Evolutionary conservation across 2,329 filamentous ascomycete genomes (phyloP).

Genomic region (Neofusicoccum sp.): DNA sequence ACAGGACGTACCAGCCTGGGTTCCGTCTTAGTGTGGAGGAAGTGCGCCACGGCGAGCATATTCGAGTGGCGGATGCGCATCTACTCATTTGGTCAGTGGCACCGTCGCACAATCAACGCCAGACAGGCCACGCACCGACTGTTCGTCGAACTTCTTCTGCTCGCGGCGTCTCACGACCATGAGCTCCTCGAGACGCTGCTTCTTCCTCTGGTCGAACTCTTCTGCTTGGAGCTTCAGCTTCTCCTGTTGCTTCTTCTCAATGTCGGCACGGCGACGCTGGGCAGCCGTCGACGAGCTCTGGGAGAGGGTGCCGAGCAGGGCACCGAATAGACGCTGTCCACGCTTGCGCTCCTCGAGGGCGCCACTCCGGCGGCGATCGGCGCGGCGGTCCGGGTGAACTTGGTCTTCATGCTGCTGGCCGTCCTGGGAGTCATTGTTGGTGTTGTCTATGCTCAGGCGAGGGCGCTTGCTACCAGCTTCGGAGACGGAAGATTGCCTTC

Average conservation of each 20-base stretch:
- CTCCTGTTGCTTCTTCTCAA: slow-evolving; percentile 79
- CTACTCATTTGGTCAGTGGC: slow-evolving; percentile 46
- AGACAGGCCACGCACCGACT: slow-evolving; percentile 62
- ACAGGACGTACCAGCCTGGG: slow-evolving; percentile 71
- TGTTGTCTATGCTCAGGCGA: slow-evolving; percentile 46
- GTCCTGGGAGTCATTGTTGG: slow-evolving; percentile 28
- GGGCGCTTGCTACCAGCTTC: slow-evolving; percentile 57
- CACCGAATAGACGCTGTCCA: slow-evolving; percentile 83
- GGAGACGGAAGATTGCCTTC: slow-evolving; percentile 57
- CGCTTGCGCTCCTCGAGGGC: slow-evolving; percentile 79
- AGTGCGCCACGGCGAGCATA: slow-evolving; percentile 70
- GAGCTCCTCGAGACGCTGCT: slow-evolving; percentile 66
- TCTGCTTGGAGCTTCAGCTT: slow-evolving; percentile 72
- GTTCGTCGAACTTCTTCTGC: slow-evolving; percentile 74
- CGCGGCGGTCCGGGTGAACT: slow-evolving; percentile 29
- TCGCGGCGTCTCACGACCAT: slow-evolving; percentile 64
- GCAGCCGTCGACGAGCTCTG: slow-evolving; percentile 63
- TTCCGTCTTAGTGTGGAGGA: slow-evolving; percentile 69
- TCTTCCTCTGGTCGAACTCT: slow-evolving; percentile 69
- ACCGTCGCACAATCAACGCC: slow-evolving; percentile 21
- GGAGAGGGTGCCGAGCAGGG: slow-evolving; percentile 75
- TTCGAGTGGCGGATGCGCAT: slow-evolving; percentile 76
- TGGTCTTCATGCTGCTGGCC: slow-evolving; percentile 26
- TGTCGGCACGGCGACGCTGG: slow-evolving; percentile 72
- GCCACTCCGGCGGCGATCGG: slow-evolving; percentile 47